phyloP scores from a whole-genome alignment of 805 yeast genomes.

The Saturnispora silvae region DNA sequence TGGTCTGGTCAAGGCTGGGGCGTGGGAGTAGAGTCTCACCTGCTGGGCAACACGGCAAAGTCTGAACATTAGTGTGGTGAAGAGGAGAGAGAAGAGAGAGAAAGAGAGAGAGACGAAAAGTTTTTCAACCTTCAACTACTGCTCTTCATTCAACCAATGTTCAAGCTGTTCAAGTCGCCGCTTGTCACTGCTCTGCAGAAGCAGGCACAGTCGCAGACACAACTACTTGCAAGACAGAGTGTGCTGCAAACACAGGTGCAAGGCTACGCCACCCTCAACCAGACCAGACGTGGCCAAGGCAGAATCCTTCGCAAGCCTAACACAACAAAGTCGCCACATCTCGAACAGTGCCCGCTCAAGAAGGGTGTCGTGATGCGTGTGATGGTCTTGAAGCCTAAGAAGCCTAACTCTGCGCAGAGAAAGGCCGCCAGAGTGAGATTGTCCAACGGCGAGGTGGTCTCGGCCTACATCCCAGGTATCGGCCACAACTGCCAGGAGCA shows the following conservation, averaged over 20 bases:
- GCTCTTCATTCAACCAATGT: not conserved
- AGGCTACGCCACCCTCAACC: constrained; percentile 66
- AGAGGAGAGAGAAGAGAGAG: constrained; percentile 1
- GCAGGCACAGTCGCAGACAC: no score
- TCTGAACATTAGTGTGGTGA: constrained; percentile 2
- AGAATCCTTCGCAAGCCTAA: constrained; percentile 28
- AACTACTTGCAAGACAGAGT: no score
- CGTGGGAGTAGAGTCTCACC: constrained; percentile 39
- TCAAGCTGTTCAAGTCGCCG: not conserved
- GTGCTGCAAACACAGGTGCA: no score
- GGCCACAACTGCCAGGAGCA: constrained; percentile 98
- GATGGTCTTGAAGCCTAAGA: constrained; percentile 93
- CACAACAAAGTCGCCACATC: constrained; percentile 64
- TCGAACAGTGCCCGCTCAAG: constrained; percentile 71
- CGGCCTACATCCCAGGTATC: constrained; percentile 96
- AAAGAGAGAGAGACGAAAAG: not conserved
- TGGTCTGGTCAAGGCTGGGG: constrained; percentile 54
- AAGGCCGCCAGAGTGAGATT: constrained; percentile 93
- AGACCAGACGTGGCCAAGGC: constrained; percentile 57
- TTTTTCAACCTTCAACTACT: not conserved
- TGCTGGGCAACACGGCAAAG: not conserved
- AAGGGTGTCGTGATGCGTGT: constrained; percentile 92
- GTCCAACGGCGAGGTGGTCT: constrained; percentile 77
- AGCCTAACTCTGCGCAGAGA: constrained; percentile 97
- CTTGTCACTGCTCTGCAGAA: not conserved